Percentiles rank a stretch among this genome's conserved stretches.
These are phyloP conservation scores for Symbiodinium pilosum DNA, from an alignment of 73 alveolate genomes.

Conservation along the genomic window DNA sequence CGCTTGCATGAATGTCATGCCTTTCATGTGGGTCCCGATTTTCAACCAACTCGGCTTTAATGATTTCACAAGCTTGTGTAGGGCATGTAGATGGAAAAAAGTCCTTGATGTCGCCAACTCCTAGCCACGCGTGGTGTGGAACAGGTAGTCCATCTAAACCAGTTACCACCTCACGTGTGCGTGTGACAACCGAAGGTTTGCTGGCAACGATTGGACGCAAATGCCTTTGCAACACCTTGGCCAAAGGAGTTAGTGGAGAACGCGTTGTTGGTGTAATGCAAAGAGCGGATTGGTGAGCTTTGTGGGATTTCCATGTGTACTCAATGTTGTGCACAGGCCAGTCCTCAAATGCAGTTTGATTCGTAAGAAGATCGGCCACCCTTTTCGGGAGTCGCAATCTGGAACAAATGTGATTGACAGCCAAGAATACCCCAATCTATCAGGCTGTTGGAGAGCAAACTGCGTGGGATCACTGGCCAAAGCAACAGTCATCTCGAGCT, in stretches of 20 bases:
- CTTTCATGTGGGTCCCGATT: not conserved
- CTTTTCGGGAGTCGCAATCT: no score
- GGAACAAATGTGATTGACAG: not conserved
- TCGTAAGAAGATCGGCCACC: no score
- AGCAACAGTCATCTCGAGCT: not conserved
- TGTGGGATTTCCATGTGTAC: not conserved
- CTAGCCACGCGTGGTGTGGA: not conserved
- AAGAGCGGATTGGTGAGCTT: not conserved
- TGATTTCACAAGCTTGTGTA: not conserved
- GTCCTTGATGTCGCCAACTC: not conserved
- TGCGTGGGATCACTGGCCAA: not conserved
- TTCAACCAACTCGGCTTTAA: not conserved
- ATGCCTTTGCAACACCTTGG: not conserved
- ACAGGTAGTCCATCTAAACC: not conserved
- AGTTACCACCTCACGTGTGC: not conserved
- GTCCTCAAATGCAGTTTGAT: not conserved
- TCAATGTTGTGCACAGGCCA: not conserved
- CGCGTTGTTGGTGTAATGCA: not conserved
- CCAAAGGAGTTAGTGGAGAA: not conserved
- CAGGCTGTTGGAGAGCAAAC: not conserved
- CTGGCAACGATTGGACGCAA: not conserved
- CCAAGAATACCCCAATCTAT: not conserved
- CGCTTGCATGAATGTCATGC: not conserved
- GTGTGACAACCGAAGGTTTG: not conserved
- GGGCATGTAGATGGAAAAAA: not conserved